Evolutionary conservation across 2,329 filamentous ascomycete genomes (phyloP), one percentile per base, ranked within the genome.

Genomic region (Fusarium proliferatum): DNA sequence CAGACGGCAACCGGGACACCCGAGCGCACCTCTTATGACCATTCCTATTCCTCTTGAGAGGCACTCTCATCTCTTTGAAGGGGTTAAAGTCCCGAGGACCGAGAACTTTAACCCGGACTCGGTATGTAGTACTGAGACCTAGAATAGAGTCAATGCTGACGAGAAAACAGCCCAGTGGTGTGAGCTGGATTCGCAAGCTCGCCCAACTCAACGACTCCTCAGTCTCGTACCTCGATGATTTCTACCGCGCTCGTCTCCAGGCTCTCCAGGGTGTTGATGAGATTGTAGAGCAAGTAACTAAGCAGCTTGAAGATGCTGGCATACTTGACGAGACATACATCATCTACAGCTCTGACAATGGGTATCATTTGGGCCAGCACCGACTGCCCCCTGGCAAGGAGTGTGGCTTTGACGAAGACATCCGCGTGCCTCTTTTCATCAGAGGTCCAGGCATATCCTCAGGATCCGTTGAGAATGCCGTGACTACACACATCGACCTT

Each of bases 81-180:
- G 88, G 34, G 86, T 84, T 0, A 87, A 84, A 28, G 87, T 93
- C 0, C 92, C 92, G 0, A 84, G 92, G 13, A 90, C 87, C 1
- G 81, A 84, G 0, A 89, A 90, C 77, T 94, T 94, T 80, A 94
- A 94, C 73, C 91, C 92, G 0, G 85, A 89, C 6, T 81, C 84
- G 69, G 87, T 88, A 79, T 42, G 82, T 77, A 5, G 9, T 33
- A 19, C 42, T 33, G 3, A 26, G 23, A 12, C 19, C 17, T 15
- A 17, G 33, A 16, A 15, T 39, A 12, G 58, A 39, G 64, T 55
- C n/a, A 68, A 12, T 30, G 13, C 60, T 62, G 3, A 72, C 23
- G 30, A 10, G 17, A 8, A 4, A 1, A 21, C 9, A 80, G 78
- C 74, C 77, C 3, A 80, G 79, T 13, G 73, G 78, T n/a, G 87